Conservation (phyloP, 768 basidiomycete genomes). For the Sarcomyxa edulis region DNA sequence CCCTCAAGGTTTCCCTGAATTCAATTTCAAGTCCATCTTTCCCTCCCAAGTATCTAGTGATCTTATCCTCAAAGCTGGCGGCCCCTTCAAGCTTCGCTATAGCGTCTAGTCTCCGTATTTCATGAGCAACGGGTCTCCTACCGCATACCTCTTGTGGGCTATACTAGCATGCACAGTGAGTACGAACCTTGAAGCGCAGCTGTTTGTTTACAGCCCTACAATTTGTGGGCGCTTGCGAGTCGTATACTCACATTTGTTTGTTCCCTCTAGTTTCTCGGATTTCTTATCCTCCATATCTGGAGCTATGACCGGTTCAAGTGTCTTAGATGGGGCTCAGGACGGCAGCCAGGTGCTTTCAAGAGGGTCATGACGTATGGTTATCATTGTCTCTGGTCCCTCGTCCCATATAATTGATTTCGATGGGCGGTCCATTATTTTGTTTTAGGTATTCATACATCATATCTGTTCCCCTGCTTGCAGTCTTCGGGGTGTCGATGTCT, state of each 20-base stretch:
- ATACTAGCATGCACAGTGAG: conserved; percentile 61
- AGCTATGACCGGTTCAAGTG: conserved; percentile 74
- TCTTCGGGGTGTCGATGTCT: conserved; percentile 59
- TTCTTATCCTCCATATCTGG: conserved; percentile 76
- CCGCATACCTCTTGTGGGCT: conserved; percentile 75
- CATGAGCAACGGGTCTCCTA: conserved; percentile 73
- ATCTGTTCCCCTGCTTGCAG: conserved; percentile 58
- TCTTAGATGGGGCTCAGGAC: conserved; percentile 66
- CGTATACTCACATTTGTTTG: conserved; percentile 4
- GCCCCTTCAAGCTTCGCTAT: too few species aligned
- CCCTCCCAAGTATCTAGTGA: too few species aligned
- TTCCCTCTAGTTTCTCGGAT: conserved; percentile 50
- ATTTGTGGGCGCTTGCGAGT: too few species aligned
- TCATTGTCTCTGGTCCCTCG: neutral
- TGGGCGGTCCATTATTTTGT: conserved; percentile 12
- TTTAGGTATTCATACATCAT: conserved; percentile 74
- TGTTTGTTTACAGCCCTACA: conserved; percentile 2
- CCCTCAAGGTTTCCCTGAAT: too few species aligned
- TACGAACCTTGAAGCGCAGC: conserved; percentile 39
- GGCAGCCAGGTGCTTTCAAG: conserved; percentile 82
- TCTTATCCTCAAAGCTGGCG: too few species aligned
- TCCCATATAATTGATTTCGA: neutral
- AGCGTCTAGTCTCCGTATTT: too few species aligned
- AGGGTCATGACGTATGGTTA: conserved; percentile 69
- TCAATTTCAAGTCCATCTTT: too few species aligned